Evolutionary conservation across 805 yeast species (phyloP), one percentile per base, ranked within the genome.

Genomic region (Ogataea methanolica): DNA sequence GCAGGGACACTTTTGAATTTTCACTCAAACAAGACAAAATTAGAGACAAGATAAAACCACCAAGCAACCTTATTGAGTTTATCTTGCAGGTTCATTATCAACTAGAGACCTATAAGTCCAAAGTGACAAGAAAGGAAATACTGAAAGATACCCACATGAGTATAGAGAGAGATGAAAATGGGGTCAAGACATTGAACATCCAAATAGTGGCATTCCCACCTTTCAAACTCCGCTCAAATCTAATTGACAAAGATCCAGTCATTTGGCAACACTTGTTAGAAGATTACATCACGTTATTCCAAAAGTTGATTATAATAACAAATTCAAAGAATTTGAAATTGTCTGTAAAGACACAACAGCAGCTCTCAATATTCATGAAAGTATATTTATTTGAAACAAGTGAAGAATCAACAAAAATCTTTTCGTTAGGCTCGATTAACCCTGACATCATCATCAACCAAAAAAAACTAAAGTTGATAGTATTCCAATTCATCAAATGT

Each of bases 191-290:
- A 12, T 16, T 69, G 11, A 67, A 74, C 40, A 67, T 82, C 4
- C 88, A 88, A 2, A 76, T 85, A 8, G 85, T 86, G 17, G 75
- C 78, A 23, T 86, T 80, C 50, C 94, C 94, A 8, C 90, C 91
- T 1, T 85, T 85, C 66, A 77, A 78, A 51, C 72, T 86, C 26
- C 70, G 94, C 34, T 85, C 91, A 0, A 80, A 88, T n/a, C 68
- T 86, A 60, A 82, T 84, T 6, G 94, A 86, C 59, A 85, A 80
- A 51, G 95, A 86, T 60, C 95, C 95, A 0, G 90, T 86, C 21
- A 86, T 86, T 8, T 86, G 92, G 90, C 84, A 78, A 4, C 89
- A 85, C 61, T 65, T 84, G 19, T 64, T 86, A 16, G 88, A 83
- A 54, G 78, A 78, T 3, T 86, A 84, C 62, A 78, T 85, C 46